A percentile compares a stretch with the other conserved stretches of the same genome.
Conservation (phyloP, 129 eudicot genomes). For the Ambrosia artemisiifolia region DNA sequence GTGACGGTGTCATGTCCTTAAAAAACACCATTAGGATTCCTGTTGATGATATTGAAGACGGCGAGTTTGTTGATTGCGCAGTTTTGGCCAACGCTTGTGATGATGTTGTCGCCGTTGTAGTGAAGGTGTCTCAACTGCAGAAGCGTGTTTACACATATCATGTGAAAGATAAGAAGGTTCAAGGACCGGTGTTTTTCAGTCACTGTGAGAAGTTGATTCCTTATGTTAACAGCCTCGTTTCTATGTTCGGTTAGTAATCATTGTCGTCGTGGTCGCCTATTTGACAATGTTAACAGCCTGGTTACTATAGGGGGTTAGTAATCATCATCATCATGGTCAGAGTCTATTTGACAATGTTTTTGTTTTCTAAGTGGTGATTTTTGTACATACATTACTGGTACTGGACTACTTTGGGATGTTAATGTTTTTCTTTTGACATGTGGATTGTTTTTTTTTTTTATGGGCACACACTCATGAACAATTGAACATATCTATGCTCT, state of each 20-base stretch:
- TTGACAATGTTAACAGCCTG: slow-evolving; percentile 35
- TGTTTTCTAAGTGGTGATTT: slow-evolving; percentile 1
- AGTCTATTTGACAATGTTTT: slow-evolving; percentile 6
- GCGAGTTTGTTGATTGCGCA: not conserved
- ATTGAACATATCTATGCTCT: not conserved
- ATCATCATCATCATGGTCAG: not conserved
- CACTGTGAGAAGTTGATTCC: slow-evolving; percentile 26
- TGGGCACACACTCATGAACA: not conserved
- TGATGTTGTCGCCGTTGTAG: slow-evolving; percentile 27
- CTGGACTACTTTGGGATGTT: not conserved
- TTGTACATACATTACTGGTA: slow-evolving; percentile 18
- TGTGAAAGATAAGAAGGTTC: slow-evolving; percentile 21
- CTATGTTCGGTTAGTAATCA: not conserved
- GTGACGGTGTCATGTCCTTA: slow-evolving; percentile 27
- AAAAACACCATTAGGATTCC: slow-evolving; percentile 13
- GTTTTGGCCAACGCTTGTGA: slow-evolving; percentile 35
- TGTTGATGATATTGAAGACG: not conserved
- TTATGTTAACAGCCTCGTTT: slow-evolving; percentile 55
- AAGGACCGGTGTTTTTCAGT: not conserved
- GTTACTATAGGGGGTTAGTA: slow-evolving; percentile 8
- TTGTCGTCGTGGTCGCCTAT: not conserved
- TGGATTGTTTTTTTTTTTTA: not conserved
- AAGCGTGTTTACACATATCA: slow-evolving; percentile 16
- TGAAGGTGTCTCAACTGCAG: not conserved
- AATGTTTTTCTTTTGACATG: not conserved